A percentile compares a stretch with the other conserved stretches of the same genome.
Conservation (phyloP, 2,329 filamentous ascomycete species). For the Fusarium continuum region DNA sequence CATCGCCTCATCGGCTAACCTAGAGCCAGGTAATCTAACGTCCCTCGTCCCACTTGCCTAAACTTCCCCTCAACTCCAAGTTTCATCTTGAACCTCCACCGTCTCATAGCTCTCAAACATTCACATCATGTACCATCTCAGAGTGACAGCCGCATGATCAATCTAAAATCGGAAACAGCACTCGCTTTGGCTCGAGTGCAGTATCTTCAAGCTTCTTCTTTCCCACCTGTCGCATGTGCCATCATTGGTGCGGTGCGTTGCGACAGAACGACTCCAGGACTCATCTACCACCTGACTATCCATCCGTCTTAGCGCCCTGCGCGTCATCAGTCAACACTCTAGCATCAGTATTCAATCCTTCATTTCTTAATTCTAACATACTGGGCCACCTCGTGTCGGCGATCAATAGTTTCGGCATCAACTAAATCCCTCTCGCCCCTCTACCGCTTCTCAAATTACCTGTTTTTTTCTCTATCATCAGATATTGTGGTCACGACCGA, state of each 20-base stretch:
- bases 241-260: background rate
- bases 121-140: background rate
- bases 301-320: conserved; percentile 6
- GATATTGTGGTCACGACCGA: conserved; percentile 21
- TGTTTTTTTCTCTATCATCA: conserved; percentile 11
- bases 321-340: conserved; percentile 12
- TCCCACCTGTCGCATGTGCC: background rate
- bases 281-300: background rate
- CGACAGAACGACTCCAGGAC: background rate
- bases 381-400: conserved; percentile 1
- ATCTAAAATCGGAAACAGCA: background rate
- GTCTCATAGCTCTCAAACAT: conserved; percentile 4
- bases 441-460: conserved; percentile 3
- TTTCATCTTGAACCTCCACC: conserved; percentile 25
- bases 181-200: too few species aligned
- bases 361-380: background rate
- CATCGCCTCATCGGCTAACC: conserved; percentile 15
- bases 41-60: conserved; percentile 4
- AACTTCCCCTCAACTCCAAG: conserved; percentile 36
- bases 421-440: conserved; percentile 5
- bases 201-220: background rate
- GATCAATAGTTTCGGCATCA: background rate
- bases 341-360: background rate
- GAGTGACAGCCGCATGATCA: background rate
- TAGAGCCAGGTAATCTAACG: too few species aligned